Percentiles rank a stretch among this genome's conserved stretches.
Evolutionary conservation across 2,329 filamentous ascomycete genomes (phyloP).

Genomic region (Aspergillus flavus): DNA sequence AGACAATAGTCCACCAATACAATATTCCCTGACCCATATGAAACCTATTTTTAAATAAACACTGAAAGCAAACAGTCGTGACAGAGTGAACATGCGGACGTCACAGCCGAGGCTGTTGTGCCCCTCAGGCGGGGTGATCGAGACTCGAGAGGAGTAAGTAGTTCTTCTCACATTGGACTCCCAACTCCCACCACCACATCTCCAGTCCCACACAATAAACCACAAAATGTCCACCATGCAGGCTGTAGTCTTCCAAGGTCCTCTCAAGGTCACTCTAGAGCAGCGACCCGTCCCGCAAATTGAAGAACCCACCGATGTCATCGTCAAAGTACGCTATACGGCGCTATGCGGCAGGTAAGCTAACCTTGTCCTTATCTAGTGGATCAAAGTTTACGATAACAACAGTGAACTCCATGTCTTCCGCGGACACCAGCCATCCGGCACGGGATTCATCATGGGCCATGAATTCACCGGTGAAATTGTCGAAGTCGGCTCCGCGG

Average conservation of each 20-base stretch:
- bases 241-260: conserved; percentile 83
- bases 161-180: not conserved
- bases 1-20: not conserved
- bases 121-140: not conserved
- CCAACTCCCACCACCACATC: not conserved
- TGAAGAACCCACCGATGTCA: conserved; percentile 69
- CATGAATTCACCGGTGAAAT: conserved; percentile 85
- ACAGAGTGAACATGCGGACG: not conserved
- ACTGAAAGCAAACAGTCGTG: not conserved
- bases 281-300: conserved; percentile 75
- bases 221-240: conserved; percentile 62
- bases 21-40: not conserved
- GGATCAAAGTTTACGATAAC: not conserved
- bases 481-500: conserved; percentile 60
- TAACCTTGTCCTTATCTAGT: not conserved
- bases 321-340: conserved; percentile 78
- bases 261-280: conserved; percentile 72
- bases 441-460: conserved; percentile 64
- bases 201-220: not conserved
- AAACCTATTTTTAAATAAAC: too few species aligned
- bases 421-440: conserved; percentile 74
- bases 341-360: conserved; percentile 80
- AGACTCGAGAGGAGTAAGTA: not conserved
- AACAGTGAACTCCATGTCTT: conserved; percentile 76
- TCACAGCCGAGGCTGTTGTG: not conserved